These are phyloP conservation scores for Fusarium sp. DNA, from an alignment of 2,329 filamentous ascomycete species.

Conservation along the genomic window DNA sequence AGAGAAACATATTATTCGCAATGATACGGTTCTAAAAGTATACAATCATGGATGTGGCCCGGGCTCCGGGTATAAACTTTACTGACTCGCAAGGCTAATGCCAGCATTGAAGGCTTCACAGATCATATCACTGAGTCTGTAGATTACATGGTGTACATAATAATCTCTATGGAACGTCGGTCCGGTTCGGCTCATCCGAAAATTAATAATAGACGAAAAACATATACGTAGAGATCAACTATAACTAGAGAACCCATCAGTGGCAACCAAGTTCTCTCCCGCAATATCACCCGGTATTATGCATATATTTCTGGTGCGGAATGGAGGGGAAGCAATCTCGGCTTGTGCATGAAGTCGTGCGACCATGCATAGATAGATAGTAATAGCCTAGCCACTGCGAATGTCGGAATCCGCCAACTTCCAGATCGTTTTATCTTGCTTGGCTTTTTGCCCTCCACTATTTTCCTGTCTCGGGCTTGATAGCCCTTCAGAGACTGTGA, in stretches of 20 bases:
- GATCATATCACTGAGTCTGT: no score
- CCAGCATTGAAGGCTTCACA: no score
- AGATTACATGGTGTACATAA: not conserved
- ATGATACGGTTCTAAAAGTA: not conserved
- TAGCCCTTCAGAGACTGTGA: not conserved
- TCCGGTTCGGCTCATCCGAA: conserved; percentile 22
- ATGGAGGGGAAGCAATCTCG: conserved; percentile 20
- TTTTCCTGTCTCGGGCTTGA: conserved; percentile 30
- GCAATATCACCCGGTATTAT: conserved; percentile 12
- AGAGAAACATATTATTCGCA: not conserved
- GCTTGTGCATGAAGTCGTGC: conserved; percentile 9
- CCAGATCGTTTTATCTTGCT: conserved; percentile 11
- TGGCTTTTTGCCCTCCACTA: conserved; percentile 6
- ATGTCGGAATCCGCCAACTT: conserved; percentile 2
- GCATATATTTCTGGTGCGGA: conserved; percentile 10
- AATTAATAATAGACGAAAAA: conserved; percentile 24
- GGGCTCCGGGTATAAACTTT: no score
- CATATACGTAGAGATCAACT: not conserved
- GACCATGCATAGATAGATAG: not conserved
- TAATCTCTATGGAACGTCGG: conserved; percentile 24
- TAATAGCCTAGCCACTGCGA: not conserved
- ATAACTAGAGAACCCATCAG: not conserved
- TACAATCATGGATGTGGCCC: no score
- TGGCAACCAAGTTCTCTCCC: conserved; percentile 6
- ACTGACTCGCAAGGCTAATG: no score